phyloP scores from a whole-genome alignment of 2,329 filamentous ascomycete genomes.

The Paramyrothecium roridum region DNA sequence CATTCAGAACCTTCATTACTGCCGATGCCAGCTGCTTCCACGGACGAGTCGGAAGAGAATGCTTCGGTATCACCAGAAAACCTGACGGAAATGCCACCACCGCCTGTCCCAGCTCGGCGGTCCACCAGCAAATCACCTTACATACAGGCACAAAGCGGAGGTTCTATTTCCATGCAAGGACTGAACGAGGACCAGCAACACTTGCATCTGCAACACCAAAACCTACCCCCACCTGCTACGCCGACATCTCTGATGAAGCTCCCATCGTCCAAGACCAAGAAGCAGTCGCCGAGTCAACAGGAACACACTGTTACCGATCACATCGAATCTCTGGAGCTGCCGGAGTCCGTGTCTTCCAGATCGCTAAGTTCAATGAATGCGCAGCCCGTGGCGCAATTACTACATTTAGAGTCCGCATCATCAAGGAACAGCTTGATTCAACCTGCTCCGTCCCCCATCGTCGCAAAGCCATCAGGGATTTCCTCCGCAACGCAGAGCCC shows the following conservation, averaged over 20 bases:
- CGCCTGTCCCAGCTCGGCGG: conserved; percentile 62
- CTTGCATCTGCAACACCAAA: conserved; percentile 25
- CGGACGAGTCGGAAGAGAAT: conserved; percentile 61
- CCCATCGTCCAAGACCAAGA: conserved; percentile 50
- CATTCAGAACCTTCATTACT: conserved; percentile 32
- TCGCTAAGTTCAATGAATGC: conserved; percentile 33
- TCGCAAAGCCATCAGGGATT: conserved; percentile 35
- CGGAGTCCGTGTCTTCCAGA: conserved; percentile 57
- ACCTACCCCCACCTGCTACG: conserved; percentile 68
- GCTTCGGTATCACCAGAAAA: conserved; percentile 63
- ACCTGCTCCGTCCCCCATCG: conserved; percentile 45
- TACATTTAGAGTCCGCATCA: conserved; percentile 30
- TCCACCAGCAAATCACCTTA: conserved; percentile 67
- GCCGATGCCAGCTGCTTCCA: conserved; percentile 33
- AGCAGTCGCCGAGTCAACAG: conserved; percentile 34
- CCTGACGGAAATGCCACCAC: conserved; percentile 64
- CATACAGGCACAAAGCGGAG: conserved; percentile 51
- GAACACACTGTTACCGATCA: conserved; percentile 45
- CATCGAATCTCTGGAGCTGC: conserved; percentile 63
- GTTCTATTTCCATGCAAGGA: conserved; percentile 14
- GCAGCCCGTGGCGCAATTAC: conserved; percentile 34
- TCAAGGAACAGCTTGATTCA: conserved; percentile 51
- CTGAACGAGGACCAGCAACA: conserved; percentile 3
- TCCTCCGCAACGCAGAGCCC: conserved; percentile 64
- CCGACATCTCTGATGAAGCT: conserved; percentile 86